Conservation (phyloP, 306 rosid genomes). For the Trifolium subterraneum region DNA sequence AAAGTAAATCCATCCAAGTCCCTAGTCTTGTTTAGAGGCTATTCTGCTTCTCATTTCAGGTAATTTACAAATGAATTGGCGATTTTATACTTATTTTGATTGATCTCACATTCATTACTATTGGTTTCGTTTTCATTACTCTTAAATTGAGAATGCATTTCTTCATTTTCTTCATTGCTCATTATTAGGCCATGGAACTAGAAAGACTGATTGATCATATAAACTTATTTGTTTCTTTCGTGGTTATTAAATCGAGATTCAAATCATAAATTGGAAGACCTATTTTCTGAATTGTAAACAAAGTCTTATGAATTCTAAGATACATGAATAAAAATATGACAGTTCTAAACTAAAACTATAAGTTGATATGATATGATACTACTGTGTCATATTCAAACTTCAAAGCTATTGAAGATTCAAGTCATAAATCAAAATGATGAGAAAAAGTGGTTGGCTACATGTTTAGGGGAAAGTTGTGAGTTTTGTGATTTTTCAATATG, state of each 20-base stretch:
- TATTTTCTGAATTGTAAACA: not conserved
- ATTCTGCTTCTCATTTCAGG: slow-evolving; percentile 97
- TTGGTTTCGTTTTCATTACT: slow-evolving; percentile 11
- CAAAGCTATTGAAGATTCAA: not conserved
- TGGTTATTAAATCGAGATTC: not conserved
- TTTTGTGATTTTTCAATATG: not conserved
- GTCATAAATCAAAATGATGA: not conserved
- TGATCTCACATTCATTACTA: slow-evolving; percentile 1
- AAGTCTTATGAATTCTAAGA: not conserved
- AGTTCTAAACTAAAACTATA: not conserved
- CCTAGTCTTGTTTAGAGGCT: slow-evolving; percentile 81
- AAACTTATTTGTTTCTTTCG: slow-evolving; percentile 28
- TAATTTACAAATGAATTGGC: slow-evolving; percentile 37
- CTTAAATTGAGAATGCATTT: slow-evolving; percentile 1
- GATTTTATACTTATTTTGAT: slow-evolving; percentile 2
- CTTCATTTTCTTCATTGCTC: not conserved
- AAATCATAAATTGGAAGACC: not conserved
- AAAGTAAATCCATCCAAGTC: slow-evolving; percentile 74
- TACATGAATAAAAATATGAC: not conserved
- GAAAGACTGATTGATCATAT: slow-evolving; percentile 24
- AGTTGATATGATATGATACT: not conserved
- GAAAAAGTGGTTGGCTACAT: not conserved
- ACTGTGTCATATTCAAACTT: not conserved
- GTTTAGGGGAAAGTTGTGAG: not conserved
- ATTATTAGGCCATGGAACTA: slow-evolving; percentile 14